These are phyloP conservation scores for Mucuna pruriens DNA, from an alignment of 306 rosid species.

Conservation along the genomic window DNA sequence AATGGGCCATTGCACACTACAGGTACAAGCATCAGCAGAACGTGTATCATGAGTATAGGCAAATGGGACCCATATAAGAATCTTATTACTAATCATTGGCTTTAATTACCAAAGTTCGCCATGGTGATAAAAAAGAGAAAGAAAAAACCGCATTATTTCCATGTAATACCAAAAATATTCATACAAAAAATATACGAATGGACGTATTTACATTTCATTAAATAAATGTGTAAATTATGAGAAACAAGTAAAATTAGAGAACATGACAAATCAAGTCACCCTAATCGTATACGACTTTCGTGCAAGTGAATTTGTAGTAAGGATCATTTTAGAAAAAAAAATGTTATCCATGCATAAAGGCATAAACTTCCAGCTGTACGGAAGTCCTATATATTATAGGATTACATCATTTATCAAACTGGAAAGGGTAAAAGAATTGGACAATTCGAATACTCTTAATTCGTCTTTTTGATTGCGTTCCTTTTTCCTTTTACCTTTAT, in stretches of 20 bases:
- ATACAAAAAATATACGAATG: neutral
- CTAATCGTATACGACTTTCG: neutral
- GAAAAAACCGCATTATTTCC: neutral
- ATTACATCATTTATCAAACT: slow-evolving; percentile 23
- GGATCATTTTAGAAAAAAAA: neutral
- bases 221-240: neutral
- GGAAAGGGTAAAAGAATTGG: slow-evolving; percentile 21
- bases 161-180: neutral
- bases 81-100: neutral
- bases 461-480: neutral
- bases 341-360: slow-evolving; percentile 22
- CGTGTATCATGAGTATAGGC: slow-evolving; percentile 23
- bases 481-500: neutral
- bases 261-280: neutral
- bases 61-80: slow-evolving; percentile 29
- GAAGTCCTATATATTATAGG: neutral
- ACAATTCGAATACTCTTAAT: slow-evolving; percentile 6
- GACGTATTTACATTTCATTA: neutral
- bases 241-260: neutral
- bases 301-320: neutral
- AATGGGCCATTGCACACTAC: neutral
- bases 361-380: slow-evolving; percentile 10
- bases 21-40: neutral
- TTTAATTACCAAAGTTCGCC: slow-evolving; percentile 5
- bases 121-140: neutral